These are phyloP conservation scores for Exutisphaerella laricina DNA, from an alignment of 2,329 filamentous ascomycete genomes.

Conservation along the genomic window DNA sequence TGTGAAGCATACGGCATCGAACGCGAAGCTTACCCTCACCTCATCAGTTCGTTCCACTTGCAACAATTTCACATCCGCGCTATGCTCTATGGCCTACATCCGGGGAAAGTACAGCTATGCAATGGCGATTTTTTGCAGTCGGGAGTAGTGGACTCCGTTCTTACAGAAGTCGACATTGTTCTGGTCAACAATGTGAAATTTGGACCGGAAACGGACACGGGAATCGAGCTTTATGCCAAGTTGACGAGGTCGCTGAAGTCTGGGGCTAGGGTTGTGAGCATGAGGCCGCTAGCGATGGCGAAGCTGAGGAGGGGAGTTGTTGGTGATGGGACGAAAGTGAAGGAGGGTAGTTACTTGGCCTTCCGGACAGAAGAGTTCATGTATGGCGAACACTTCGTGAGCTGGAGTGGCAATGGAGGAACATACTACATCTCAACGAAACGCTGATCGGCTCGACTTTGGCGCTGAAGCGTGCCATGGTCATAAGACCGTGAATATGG, in stretches of 20 bases:
- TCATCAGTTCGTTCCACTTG: conserved; percentile 70
- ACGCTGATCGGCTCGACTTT: too few relatives aligned
- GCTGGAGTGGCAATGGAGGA: conserved; percentile 80
- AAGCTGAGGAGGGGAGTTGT: conserved; percentile 54
- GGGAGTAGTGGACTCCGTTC: conserved; percentile 57
- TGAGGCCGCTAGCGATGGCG: conserved; percentile 82
- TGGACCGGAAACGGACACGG: conserved; percentile 74
- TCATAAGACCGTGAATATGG: too few relatives aligned
- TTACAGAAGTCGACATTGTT: conserved; percentile 84
- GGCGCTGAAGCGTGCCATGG: too few relatives aligned
- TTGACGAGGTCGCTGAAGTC: conserved; percentile 78
- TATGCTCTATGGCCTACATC: conserved; percentile 77
- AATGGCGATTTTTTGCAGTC: conserved; percentile 77
- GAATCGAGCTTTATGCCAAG: conserved; percentile 63
- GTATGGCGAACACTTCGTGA: conserved; percentile 61
- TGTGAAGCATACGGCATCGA: conserved; percentile 93
- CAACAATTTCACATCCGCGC: conserved; percentile 75
- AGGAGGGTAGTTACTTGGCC: conserved; percentile 52
- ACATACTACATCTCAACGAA: conserved; percentile 81
- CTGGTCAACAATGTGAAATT: conserved; percentile 97
- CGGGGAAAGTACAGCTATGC: conserved; percentile 71
- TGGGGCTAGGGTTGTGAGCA: conserved; percentile 78
- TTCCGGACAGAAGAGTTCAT: conserved; percentile 73
- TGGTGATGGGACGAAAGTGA: conserved; percentile 53
- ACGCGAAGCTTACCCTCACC: conserved; percentile 82